Evolutionary conservation across 2,329 filamentous ascomycete genomes (phyloP), one percentile per base, ranked within the genome.

Genomic region (Leptographium flavum): DNA sequence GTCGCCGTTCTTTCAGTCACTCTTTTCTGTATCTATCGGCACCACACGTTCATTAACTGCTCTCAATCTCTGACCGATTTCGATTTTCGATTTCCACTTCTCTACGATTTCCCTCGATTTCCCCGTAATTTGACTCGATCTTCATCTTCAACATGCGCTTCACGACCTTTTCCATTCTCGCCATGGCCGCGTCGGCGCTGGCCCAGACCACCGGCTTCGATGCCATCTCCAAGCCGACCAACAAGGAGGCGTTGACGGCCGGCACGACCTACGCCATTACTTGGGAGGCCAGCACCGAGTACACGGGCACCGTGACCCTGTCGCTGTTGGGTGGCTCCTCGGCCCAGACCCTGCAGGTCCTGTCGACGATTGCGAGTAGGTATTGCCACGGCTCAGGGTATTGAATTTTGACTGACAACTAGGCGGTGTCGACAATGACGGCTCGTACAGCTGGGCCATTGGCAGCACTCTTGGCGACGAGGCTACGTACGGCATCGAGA

Each of bases 121-220:
- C n/a, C n/a, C n/a, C n/a, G n/a, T 17, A 21, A 23, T 49, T 27
- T 37, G 10, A n/a, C 35, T 4, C 21, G 25, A 6, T 21, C 17
- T 22, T 21, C 35, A 45, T 13, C 9, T 45, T 51, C 68, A 76
- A 69, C 49, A 78, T 79, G 73, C 70, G 66, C 56, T 75, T 70
- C 65, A 59, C 65, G 51, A 50, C 66, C 51, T 61, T 69, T 49
- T 61, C 73, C 56, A 52, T 71, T 52, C 54, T 76, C 63, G 73
- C 72, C 57, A 64, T 72, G 51, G 66, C 66, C 55, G 63, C 64
- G 61, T 58, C 68, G 50, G 69, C 60, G 51, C 51, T 74, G 48
- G 74, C 74, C 47, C 72, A 76, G 61, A 71, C 69, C 41, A 46
- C 61, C n/a, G 69, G 68, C 56, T 81, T 79, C 62, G 67, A 76